Evolutionary conservation across 192 early-diverging fungal genomes (phyloP), one percentile per base, ranked within the genome.

Genomic region (Coemansia sp.): DNA sequence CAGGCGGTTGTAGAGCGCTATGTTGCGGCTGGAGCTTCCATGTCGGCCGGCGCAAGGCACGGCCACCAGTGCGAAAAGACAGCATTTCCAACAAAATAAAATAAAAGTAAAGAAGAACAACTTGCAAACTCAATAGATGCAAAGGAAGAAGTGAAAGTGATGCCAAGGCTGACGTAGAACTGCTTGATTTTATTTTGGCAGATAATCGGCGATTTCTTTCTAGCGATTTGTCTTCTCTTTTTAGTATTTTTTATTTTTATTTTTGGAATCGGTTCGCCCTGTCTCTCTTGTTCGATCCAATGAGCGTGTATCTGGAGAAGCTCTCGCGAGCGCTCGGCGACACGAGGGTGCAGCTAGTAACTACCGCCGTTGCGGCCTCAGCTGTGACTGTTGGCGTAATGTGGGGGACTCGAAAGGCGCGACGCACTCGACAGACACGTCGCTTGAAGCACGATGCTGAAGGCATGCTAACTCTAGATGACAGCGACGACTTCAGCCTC

Each of bases 351-450:
- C 85, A 86, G 78, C 78, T 86, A 61, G 70, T 75, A n/a, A 65
- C 73, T 0, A 89, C 89, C 4, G 90, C 90, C 3, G 67, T 88
- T n/a, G 87, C 89, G 1, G 89, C 90, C 16, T 91, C 91, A 2
- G 85, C 86, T 15, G 66, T 88, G 5, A 93, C 91, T 40, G 90
- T 88, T 3, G 73, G 86, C 5, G 70, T 80, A 4, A 88, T 93
- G 41, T 84, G 90, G 63, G 85, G 81, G 1, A 65, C 86, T 34
- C 89, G 88, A 36, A 75, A 67, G 59, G 68, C 67, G 2, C 86
- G 81, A 12, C 88, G 88, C 18, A 79, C 63, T 44, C 68, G 69
- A 52, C 82, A 85, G 8, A 80, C 82, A 22, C 77, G 74, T 66
- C 76, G 84, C 40, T 75, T 92, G 46, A 90, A 92, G 79, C 85